A percentile compares a stretch with the other conserved stretches of the same genome.
Conservation (phyloP, 148 eudicot genomes). For the Rhododendron molle region DNA sequence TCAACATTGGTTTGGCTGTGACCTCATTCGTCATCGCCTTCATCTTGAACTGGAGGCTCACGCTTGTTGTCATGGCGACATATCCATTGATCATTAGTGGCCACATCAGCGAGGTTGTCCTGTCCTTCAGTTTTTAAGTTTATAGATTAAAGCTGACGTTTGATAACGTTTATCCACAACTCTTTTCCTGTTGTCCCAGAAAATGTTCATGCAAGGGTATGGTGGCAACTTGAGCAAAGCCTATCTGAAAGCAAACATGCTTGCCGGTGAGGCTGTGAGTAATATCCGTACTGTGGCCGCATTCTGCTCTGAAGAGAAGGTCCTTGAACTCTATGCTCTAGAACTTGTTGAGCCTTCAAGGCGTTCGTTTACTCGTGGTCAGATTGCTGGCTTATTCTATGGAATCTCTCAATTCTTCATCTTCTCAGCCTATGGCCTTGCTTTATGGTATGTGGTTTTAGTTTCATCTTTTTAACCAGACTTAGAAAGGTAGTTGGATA, state of each 20-base stretch:
- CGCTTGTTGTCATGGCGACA: conserved; percentile 77
- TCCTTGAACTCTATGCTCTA: conserved; percentile 62
- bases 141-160: not conserved
- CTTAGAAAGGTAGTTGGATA: not conserved
- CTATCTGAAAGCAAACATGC: conserved; percentile 89
- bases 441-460: conserved; percentile 62
- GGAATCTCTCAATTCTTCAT: conserved; percentile 96
- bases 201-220: conserved; percentile 97
- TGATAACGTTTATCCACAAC: not conserved
- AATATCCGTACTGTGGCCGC: conserved; percentile 97
- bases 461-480: not conserved
- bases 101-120: conserved; percentile 82
- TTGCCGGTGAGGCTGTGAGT: conserved; percentile 97
- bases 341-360: conserved; percentile 86
- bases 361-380: conserved; percentile 87
- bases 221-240: conserved; percentile 98
- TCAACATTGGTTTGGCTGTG: conserved; percentile 64
- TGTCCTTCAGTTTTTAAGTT: not conserved
- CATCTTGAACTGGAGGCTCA: conserved; percentile 88
- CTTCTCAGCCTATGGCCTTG: conserved; percentile 91
- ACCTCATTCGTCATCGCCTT: conserved; percentile 84
- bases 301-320: conserved; percentile 84
- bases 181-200: conserved; percentile 31
- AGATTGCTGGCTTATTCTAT: conserved; percentile 85
- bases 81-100: conserved; percentile 87